Evolutionary conservation across 1,284 basidiomycete genomes (phyloP).

Genomic region (Cutaneotrichosporon spelunceum): DNA sequence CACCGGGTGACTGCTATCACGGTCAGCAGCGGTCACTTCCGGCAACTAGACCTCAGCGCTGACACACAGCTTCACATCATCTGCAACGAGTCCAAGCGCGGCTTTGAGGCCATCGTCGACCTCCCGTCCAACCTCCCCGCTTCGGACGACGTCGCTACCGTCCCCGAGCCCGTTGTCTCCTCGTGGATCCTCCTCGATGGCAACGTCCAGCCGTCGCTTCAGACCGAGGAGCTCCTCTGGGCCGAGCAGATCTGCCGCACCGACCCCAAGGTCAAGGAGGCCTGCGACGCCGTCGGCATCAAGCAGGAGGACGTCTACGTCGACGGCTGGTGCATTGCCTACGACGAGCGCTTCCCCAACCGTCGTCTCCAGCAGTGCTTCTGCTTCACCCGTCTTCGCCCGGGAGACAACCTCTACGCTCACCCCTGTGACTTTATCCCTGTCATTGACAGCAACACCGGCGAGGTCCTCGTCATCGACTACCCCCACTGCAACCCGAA

Average conservation of each 20-base stretch:
- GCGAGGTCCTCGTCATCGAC: conserved; percentile 52
- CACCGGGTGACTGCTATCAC: not conserved
- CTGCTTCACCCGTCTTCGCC: conserved; percentile 50
- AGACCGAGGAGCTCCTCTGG: conserved; percentile 54
- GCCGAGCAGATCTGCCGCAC: conserved; percentile 52
- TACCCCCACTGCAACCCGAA: conserved; percentile 37
- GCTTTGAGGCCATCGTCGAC: conserved; percentile 48
- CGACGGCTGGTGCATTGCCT: conserved; percentile 54
- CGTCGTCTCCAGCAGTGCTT: conserved; percentile 52
- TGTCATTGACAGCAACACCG: conserved; percentile 44
- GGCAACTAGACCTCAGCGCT: not conserved
- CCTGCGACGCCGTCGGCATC: conserved; percentile 52
- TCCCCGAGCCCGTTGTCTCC: conserved; percentile 34
- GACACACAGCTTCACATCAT: conserved; percentile 47
- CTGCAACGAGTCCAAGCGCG: conserved; percentile 46
- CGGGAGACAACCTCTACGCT: conserved; percentile 51
- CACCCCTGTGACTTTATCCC: conserved; percentile 54
- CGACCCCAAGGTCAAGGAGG: conserved; percentile 47
- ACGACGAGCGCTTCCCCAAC: conserved; percentile 53
- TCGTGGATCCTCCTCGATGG: conserved; percentile 46
- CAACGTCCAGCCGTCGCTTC: conserved; percentile 53
- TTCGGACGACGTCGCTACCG: conserved; percentile 18
- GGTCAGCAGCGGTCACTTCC: not conserved
- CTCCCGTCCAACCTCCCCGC: conserved; percentile 44
- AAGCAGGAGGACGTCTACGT: conserved; percentile 48